A percentile compares a stretch with the other conserved stretches of the same genome.
phyloP scores from a whole-genome alignment of 768 basidiomycete species.

The Suillus americanus region DNA sequence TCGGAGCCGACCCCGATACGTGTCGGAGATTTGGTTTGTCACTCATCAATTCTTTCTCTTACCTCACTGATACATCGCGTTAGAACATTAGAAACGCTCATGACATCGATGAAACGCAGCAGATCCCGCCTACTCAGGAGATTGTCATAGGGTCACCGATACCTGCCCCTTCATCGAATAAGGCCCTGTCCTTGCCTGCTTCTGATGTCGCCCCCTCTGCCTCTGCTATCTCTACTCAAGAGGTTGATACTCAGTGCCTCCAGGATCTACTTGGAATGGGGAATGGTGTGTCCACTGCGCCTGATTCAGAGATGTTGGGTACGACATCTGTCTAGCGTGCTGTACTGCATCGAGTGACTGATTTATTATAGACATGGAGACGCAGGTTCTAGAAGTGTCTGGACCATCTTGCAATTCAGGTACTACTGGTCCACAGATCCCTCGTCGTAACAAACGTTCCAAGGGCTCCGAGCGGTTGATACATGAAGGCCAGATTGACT shows the following conservation, averaged over 20 bases:
- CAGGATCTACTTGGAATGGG: slow-evolving; percentile 26
- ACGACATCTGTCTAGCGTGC: slow-evolving; percentile 3
- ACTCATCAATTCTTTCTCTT: not conserved
- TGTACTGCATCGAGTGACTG: not conserved
- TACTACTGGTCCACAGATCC: not conserved
- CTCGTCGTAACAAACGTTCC: slow-evolving; percentile 7
- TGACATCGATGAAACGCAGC: slow-evolving; percentile 52
- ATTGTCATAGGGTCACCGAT: slow-evolving; percentile 26
- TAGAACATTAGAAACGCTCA: slow-evolving; percentile 18
- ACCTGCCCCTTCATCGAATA: slow-evolving; percentile 13
- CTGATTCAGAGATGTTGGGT: slow-evolving; percentile 54
- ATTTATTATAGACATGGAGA: slow-evolving; percentile 30
- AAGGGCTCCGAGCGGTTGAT: slow-evolving; percentile 15
- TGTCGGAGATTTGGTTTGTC: slow-evolving; percentile 56
- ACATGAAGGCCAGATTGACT: slow-evolving; percentile 49
- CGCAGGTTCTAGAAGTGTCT: slow-evolving; percentile 21
- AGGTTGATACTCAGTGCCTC: slow-evolving; percentile 42
- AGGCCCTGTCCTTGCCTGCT: slow-evolving; percentile 24
- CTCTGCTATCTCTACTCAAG: slow-evolving; percentile 26
- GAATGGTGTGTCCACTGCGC: slow-evolving; percentile 9
- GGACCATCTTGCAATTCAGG: slow-evolving; percentile 12
- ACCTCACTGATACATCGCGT: slow-evolving; percentile 3
- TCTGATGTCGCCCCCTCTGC: slow-evolving; percentile 22
- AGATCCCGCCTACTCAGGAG: slow-evolving; percentile 36
- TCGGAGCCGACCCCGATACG: slow-evolving; percentile 51